phyloP scores from a whole-genome alignment of 2,329 filamentous ascomycete genomes.

The Ceratocystis ficicola region DNA sequence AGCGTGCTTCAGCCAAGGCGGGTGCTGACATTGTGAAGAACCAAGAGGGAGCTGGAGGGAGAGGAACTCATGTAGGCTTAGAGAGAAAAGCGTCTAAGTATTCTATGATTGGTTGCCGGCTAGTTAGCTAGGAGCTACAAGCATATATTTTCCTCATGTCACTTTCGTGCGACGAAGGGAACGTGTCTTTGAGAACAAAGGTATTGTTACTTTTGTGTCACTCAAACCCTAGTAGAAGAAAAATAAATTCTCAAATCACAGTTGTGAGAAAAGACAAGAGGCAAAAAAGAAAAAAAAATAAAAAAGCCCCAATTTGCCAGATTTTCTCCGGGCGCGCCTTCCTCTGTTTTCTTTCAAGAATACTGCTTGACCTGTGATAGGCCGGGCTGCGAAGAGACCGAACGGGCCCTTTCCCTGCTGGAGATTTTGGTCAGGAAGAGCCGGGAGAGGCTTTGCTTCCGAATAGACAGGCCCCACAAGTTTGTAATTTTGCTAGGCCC shows the following conservation, averaged over 20 bases:
- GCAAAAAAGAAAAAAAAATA: too few species aligned
- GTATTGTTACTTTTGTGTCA: neutral
- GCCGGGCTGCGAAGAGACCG: neutral
- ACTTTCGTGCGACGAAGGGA: neutral
- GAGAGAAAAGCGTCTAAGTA: too few species aligned
- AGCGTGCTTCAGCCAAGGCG: neutral
- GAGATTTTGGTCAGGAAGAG: too few species aligned
- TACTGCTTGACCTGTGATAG: neutral
- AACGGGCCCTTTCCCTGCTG: too few species aligned
- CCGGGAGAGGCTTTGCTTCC: too few species aligned
- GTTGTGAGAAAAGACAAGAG: too few species aligned
- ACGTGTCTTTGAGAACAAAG: neutral
- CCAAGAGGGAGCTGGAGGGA: neutral
- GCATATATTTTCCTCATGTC: neutral
- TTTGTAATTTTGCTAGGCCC: too few species aligned
- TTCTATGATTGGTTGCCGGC: neutral
- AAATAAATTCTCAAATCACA: too few species aligned
- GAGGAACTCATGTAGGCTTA: neutral
- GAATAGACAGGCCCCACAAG: too few species aligned
- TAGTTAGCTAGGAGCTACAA: neutral
- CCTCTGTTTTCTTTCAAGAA: neutral
- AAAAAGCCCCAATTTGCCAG: neutral
- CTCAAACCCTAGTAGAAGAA: too few species aligned
- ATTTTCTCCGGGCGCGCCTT: neutral
- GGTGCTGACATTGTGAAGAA: neutral